Base-by-base conservation (phyloP, 768 basidiomycete genomes). In the Megacollybia marginata region DNA sequence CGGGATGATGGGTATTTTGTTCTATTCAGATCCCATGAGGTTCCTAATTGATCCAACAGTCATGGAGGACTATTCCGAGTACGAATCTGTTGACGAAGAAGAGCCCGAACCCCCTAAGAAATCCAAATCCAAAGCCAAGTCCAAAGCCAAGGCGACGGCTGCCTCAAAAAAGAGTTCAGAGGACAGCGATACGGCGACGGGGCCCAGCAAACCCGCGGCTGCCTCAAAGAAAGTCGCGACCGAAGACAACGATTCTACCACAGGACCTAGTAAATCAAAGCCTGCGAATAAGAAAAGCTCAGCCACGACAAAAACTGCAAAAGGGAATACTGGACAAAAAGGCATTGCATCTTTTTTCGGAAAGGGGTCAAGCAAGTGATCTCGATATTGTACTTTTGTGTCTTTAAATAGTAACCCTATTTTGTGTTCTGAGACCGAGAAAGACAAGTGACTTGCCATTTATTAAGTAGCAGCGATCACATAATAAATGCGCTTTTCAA, bases 21-120 rank as follows among this genome's bases (percentile, higher is more conserved):
- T 49, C 11, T 28, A 9, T 47, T 45, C 5, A 46, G 36, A 20
- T 48, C 48, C 48, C 7, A 11, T 32, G 9, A 16, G 12, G 33
- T 2, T 28, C 45, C 33, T 55, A 48, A 44, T 9, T 16, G 23
- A 35, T 36, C 9, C 42, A 47, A 1, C 54, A 91, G 89, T 78
- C 13, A 83, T 75, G 34, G 83, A 88, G 59, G 89, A 91, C 60
- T 85, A 87, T 60, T 86, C 86, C 7, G 80, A 79, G 15, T 91
- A 87, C 59, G 88, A 92, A 64, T 88, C 87, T 9, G 84, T 85
- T 8, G 77, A 76, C 8, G 85, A 81, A 50, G 74, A 82, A 28
- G 79, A 75, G 51, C 62, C 64, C 2, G 72, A 62, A 23, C 52
- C 54, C 32, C 52, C 54, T 52, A 50, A 55, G 33, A 63, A 62